These are phyloP conservation scores for Tricholoma hemisulphureum DNA, from an alignment of 768 basidiomycete species.

Conservation along the genomic window DNA sequence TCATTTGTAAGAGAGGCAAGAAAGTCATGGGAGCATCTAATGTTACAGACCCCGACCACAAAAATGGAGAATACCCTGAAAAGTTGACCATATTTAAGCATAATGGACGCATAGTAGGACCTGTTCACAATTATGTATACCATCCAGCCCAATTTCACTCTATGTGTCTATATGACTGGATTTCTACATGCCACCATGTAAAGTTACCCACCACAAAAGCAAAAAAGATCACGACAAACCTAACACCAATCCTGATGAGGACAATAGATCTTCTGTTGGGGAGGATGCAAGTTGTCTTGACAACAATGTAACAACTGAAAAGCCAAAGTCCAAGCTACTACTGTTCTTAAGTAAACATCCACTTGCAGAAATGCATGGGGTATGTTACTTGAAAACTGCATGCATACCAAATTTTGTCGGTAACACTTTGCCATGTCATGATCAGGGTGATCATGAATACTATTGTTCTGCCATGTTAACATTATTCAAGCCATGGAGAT, in stretches of 20 bases:
- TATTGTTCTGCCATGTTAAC: constrained; percentile 34
- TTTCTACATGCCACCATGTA: constrained; percentile 8
- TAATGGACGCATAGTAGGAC: constrained; percentile 12
- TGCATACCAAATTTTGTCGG: constrained; percentile 31
- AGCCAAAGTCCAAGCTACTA: constrained; percentile 3
- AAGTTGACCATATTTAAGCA: constrained; percentile 10
- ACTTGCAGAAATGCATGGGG: constrained; percentile 14
- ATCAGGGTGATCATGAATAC: constrained; percentile 31
- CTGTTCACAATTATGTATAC: constrained; percentile 26
- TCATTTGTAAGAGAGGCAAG: constrained; percentile 20
- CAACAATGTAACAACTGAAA: background rate
- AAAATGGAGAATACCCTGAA: constrained; percentile 5
- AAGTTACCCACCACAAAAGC: background rate
- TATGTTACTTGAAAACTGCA: background rate
- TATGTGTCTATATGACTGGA: constrained; percentile 29
- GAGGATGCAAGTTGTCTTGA: too few species aligned
- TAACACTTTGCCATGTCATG: constrained; percentile 23
- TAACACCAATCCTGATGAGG: too few species aligned
- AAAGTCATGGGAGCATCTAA: constrained; percentile 7
- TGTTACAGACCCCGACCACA: background rate
- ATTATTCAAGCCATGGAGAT: constrained; percentile 31
- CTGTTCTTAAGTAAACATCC: constrained; percentile 13
- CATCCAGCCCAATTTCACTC: constrained; percentile 19
- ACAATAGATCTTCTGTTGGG: too few species aligned
- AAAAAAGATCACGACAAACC: too few species aligned